Percentiles rank a stretch among this genome's conserved stretches.
Evolutionary conservation across 495 filamentous ascomycete genomes (phyloP).

Genomic region (Astrocystis sublimbata): DNA sequence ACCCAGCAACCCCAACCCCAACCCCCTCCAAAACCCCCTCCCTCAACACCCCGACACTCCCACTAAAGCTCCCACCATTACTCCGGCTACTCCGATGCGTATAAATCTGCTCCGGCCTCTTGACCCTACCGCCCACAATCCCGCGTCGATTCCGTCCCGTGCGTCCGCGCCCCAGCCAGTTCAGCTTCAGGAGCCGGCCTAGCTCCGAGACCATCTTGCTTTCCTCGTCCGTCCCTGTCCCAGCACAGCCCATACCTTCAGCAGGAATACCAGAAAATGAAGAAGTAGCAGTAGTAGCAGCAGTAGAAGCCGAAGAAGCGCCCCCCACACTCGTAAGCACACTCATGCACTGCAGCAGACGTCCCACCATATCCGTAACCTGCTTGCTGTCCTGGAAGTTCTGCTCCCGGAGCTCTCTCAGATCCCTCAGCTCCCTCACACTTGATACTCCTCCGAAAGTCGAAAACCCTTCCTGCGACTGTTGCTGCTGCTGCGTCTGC

Average conservation of each 20-base stretch:
- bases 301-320: no score
- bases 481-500: slow-evolving; percentile 41
- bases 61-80: no score
- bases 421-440: no score
- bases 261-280: no score
- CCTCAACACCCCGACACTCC: no score
- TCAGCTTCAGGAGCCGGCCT: slow-evolving; percentile 83
- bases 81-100: slow-evolving; percentile 24
- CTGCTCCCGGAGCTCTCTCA: slow-evolving; percentile 45
- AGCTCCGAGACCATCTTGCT: slow-evolving; percentile 83
- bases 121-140: slow-evolving; percentile 64
- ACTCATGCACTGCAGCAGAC: slow-evolving; percentile 95
- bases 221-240: slow-evolving; percentile 57
- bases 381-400: slow-evolving; percentile 73
- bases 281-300: no score
- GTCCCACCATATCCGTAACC: slow-evolving; percentile 87
- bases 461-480: no score
- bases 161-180: slow-evolving; percentile 90
- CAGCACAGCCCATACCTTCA: slow-evolving; percentile 45
- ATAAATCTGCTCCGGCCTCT: slow-evolving; percentile 30
- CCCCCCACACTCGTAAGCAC: slow-evolving; percentile 76
- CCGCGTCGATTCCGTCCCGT: slow-evolving; percentile 88
- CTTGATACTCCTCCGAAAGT: no score
- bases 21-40: no score
- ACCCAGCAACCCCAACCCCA: no score